These are phyloP conservation scores for Cyberlindnera mississippiensis DNA, from an alignment of 805 yeast genomes.

Conservation along the genomic window DNA sequence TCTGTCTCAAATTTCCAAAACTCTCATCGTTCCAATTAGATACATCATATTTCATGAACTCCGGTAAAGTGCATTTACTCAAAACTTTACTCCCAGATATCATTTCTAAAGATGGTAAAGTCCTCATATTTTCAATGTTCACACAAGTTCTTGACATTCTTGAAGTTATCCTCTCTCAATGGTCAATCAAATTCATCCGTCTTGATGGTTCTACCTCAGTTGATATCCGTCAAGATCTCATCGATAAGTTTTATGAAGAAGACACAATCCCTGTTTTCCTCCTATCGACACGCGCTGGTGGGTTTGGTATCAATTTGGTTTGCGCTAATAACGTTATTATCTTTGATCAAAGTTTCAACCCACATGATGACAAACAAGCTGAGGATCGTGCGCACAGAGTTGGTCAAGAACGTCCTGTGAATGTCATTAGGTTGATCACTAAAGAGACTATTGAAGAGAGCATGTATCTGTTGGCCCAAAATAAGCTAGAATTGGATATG, in stretches of 20 bases:
- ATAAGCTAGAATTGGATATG: conserved; percentile 80
- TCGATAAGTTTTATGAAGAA: conserved; percentile 85
- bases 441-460: conserved; percentile 84
- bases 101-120: conserved; percentile 58
- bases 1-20: conserved; percentile 71
- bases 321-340: conserved; percentile 92
- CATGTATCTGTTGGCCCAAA: conserved; percentile 79
- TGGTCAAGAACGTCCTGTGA: conserved; percentile 85
- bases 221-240: conserved; percentile 86
- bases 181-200: conserved; percentile 69
- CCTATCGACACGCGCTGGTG: conserved; percentile 95
- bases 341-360: conserved; percentile 92
- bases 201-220: conserved; percentile 94
- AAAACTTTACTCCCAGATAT: conserved; percentile 54
- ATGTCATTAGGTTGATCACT: conserved; percentile 70
- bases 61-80: conserved; percentile 72
- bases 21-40: conserved; percentile 55
- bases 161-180: conserved; percentile 64
- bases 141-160: conserved; percentile 89
- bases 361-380: conserved; percentile 98
- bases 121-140: conserved; percentile 83
- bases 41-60: conserved; percentile 52
- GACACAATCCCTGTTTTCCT: conserved; percentile 78
- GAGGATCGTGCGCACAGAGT: conserved; percentile 98
- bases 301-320: conserved; percentile 94